A percentile compares a stretch with the other conserved stretches of the same genome.
Evolutionary conservation across 768 basidiomycete species (phyloP).

Genomic region (Hypsizygus marmoreus): DNA sequence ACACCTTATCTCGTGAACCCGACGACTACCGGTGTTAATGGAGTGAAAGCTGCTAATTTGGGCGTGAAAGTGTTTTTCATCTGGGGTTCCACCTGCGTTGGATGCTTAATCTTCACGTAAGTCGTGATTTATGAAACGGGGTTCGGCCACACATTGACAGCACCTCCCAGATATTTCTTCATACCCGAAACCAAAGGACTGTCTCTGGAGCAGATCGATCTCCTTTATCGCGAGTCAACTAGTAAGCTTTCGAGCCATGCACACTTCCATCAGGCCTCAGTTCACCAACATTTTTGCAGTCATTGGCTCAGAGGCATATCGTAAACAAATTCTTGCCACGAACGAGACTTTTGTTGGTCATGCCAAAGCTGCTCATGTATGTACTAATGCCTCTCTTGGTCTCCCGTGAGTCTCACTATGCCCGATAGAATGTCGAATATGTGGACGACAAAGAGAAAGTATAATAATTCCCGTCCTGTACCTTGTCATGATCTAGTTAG

Average conservation of each 20-base stretch:
- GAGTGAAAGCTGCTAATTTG: conserved; percentile 45
- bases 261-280: not conserved
- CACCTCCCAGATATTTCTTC: conserved; percentile 19
- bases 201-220: conserved; percentile 27
- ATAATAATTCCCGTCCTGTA: too few species aligned
- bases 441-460: too few species aligned
- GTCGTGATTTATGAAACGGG: conserved; percentile 33
- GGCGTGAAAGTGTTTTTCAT: conserved; percentile 84
- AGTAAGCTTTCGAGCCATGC: conserved; percentile 13
- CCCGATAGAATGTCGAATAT: too few species aligned
- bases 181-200: conserved; percentile 26
- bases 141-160: not conserved
- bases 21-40: conserved; percentile 17
- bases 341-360: conserved; percentile 18
- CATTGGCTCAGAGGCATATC: conserved; percentile 20
- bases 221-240: conserved; percentile 24
- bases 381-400: too few species aligned
- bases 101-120: conserved; percentile 77
- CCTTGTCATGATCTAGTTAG: too few species aligned
- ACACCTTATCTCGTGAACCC: conserved; percentile 60
- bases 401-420: too few species aligned
- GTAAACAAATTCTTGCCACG: conserved; percentile 16
- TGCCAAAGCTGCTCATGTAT: conserved; percentile 3
- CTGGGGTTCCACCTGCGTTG: conserved; percentile 70
- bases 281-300: conserved; percentile 5